phyloP scores from a whole-genome alignment of 2,329 filamentous ascomycete species.

The Fusarium falciforme region DNA sequence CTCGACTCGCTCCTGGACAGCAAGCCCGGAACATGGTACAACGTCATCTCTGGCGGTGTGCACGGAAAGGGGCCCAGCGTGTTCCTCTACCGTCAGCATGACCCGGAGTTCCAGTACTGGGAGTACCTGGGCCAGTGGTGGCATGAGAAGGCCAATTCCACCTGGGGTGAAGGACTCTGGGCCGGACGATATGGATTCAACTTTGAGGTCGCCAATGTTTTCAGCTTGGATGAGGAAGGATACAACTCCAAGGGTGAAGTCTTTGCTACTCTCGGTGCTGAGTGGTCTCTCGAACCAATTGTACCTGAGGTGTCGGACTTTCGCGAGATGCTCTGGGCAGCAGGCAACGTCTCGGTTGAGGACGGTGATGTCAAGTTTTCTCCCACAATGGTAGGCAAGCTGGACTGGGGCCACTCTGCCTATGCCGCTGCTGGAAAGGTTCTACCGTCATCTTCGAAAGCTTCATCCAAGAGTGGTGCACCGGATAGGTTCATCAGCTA shows the following conservation, averaged over 20 bases:
- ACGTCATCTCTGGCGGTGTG: constrained; percentile 36
- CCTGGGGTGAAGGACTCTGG: constrained; percentile 50
- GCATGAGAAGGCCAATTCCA: constrained; percentile 53
- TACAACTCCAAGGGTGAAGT: constrained; percentile 53
- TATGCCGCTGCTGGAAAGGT: constrained; percentile 58
- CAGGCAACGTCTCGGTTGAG: constrained; percentile 48
- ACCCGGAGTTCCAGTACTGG: constrained; percentile 40
- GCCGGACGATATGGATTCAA: constrained; percentile 56
- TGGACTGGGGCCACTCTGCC: constrained; percentile 55
- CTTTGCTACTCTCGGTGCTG: constrained; percentile 55
- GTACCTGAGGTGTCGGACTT: constrained; percentile 52
- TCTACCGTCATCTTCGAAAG: constrained; percentile 51
- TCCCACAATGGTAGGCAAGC: constrained; percentile 54
- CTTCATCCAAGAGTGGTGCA: constrained; percentile 51
- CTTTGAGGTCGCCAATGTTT: constrained; percentile 58
- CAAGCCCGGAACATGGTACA: constrained; percentile 35
- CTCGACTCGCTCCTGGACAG: constrained; percentile 34
- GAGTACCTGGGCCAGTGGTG: constrained; percentile 44
- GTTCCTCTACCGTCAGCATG: constrained; percentile 41
- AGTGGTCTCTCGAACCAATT: constrained; percentile 56
- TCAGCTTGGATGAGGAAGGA: constrained; percentile 53
- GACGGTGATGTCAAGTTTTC: constrained; percentile 49
- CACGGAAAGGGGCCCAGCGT: constrained; percentile 36
- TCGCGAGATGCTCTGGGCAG: constrained; percentile 56
- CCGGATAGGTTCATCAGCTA: constrained; percentile 56